These are phyloP conservation scores for Globisporangium radiosum DNA, from an alignment of 352 stramenopile genomes.

Conservation along the genomic window DNA sequence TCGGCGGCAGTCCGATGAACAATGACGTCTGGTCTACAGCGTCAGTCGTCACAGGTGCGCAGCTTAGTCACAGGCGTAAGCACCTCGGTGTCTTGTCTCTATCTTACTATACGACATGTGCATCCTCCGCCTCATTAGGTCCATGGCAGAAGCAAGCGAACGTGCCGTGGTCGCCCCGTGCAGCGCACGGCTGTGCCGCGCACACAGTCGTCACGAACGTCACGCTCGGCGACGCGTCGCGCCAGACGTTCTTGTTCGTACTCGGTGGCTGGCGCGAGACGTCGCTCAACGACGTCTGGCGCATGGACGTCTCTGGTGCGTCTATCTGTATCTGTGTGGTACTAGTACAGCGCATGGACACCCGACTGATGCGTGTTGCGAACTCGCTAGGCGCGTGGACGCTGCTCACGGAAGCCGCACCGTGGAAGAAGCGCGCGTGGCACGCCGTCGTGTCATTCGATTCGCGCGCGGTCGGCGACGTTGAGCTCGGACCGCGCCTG, in stretches of 20 bases:
- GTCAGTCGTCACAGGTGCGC: slow-evolving; percentile 39
- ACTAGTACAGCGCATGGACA: too few relatives aligned
- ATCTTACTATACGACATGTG: background rate
- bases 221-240: slow-evolving; percentile 45
- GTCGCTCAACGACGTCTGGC: slow-evolving; percentile 65
- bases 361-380: too few relatives aligned
- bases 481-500: slow-evolving; percentile 49
- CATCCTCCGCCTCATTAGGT: background rate
- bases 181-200: slow-evolving; percentile 47
- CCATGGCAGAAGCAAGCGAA: slow-evolving; percentile 36
- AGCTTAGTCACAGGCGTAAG: too few relatives aligned
- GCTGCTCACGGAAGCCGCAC: slow-evolving; percentile 23
- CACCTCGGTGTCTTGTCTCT: too few relatives aligned
- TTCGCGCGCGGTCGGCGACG: slow-evolving; percentile 52
- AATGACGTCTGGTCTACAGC: slow-evolving; percentile 74
- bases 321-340: background rate
- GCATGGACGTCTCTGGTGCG: slow-evolving; percentile 34
- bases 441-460: slow-evolving; percentile 72
- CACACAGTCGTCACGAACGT: slow-evolving; percentile 47
- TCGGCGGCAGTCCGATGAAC: slow-evolving; percentile 74
- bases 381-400: slow-evolving; percentile 25
- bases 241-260: slow-evolving; percentile 47
- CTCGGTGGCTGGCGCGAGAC: slow-evolving; percentile 65
- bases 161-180: slow-evolving; percentile 46
- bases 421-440: slow-evolving; percentile 71